Base-by-base conservation (phyloP, 495 filamentous ascomycete genomes). In the Penicillium odoratum region DNA sequence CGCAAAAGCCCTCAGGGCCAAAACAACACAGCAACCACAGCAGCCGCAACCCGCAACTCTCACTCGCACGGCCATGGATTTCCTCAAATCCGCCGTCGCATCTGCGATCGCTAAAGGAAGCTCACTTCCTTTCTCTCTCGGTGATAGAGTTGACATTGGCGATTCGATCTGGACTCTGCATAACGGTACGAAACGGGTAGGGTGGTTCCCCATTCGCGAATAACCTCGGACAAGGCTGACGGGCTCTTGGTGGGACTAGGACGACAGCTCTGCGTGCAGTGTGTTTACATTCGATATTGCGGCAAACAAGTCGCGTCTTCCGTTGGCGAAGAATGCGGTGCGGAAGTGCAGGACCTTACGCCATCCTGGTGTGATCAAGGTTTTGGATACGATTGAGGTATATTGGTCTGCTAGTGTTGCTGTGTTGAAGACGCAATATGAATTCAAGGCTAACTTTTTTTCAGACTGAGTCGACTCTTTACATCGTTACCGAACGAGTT, bases 51-150 rank as follows among this genome's bases (percentile, higher is more conserved):
- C 8, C 43, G 44, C 59, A 8, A 25, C 16, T 21, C 21, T 21
- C 21, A 21, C 21, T 1, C 53, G 36, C 25, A 42, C 54, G 36
- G 51, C 65, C 57, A 98, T 98, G 94, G 93, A 98, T 65, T 97
- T 98, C 69, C 82, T 98, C 57, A 98, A 97, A 76, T 97, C 91
- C 47, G 95, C 95, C 42, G 91, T 98, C 65, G 91, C 92, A 36
- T 97, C 94, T 42, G 93, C 93, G 56, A 98, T 97, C 63, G 89
- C 94, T 13, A 96, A 96, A 72, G 92, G 92, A 16, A 92, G 92
- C 33, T 85, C 91, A 4, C 95, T 96, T 64, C 92, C 91, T 8
- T 97, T 95, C 70, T 87, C 82, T 18, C 92, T 97, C 63, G 93
- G 93, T 62, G 94, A 98, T 72, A 81, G 88, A 69, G 87, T 96